Percentiles rank a stretch among this genome's conserved stretches.
phyloP scores from a whole-genome alignment of 805 yeast species.

The Kuraishia ogatae region DNA sequence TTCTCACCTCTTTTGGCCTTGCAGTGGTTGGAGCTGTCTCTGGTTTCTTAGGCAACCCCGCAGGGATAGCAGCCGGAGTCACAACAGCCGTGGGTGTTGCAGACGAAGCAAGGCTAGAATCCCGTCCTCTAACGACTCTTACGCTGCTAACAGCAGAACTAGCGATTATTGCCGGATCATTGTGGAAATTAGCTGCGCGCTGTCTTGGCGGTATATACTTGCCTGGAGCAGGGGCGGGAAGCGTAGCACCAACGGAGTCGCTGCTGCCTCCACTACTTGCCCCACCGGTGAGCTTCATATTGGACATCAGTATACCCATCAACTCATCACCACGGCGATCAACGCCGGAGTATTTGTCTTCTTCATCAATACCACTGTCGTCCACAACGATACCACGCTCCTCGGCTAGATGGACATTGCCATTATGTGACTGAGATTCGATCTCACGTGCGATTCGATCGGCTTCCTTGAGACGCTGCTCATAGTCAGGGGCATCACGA shows the following conservation, averaged over 20 bases:
- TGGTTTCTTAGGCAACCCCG: constrained; percentile 2
- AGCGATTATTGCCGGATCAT: constrained; percentile 62
- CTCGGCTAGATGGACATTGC: constrained; percentile 79
- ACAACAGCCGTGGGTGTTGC: constrained; percentile 3
- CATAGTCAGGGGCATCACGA: constrained; percentile 64
- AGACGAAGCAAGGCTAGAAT: background rate
- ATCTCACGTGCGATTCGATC: constrained; percentile 78
- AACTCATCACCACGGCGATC: constrained; percentile 38
- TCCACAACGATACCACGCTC: constrained; percentile 77
- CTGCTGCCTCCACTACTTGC: constrained; percentile 6
- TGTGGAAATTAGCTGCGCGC: constrained; percentile 39
- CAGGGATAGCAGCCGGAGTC: constrained; percentile 2
- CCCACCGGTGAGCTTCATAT: constrained; percentile 8
- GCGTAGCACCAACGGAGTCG: constrained; percentile 15
- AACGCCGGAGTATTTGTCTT: constrained; percentile 93
- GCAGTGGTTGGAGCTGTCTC: constrained; percentile 15
- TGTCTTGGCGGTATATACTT: constrained; percentile 51
- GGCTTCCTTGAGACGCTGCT: constrained; percentile 58
- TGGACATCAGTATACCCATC: constrained; percentile 18
- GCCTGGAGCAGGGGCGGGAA: constrained; percentile 19
- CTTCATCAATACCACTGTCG: constrained; percentile 88
- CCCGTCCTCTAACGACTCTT: background rate
- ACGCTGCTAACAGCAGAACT: constrained; percentile 29
- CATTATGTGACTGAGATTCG: constrained; percentile 52
- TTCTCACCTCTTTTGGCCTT: constrained; percentile 11